A percentile compares a stretch with the other conserved stretches of the same genome.
Conservation (phyloP, 2,329 filamentous ascomycete genomes). For the Didymosphaeria variabile region DNA sequence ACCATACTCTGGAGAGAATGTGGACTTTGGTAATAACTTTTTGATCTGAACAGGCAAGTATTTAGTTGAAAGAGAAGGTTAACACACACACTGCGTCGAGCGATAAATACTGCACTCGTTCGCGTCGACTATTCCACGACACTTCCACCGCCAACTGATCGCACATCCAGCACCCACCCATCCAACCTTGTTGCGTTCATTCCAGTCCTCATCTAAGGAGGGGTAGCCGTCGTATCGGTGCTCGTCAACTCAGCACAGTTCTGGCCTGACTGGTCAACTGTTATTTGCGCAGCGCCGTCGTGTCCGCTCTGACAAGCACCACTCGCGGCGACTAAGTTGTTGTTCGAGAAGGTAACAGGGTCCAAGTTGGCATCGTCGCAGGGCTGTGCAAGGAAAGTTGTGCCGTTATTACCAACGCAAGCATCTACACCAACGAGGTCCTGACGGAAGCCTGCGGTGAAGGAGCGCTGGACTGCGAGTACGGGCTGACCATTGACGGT, state of each 20-base stretch:
- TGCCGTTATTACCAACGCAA: constrained; percentile 54
- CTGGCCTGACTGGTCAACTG: constrained; percentile 23
- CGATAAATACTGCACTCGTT: neutral
- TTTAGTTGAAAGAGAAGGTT: too few species aligned
- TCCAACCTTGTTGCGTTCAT: neutral
- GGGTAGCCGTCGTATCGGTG: constrained; percentile 8
- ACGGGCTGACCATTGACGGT: constrained; percentile 44
- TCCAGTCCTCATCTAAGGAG: neutral
- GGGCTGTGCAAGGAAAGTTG: constrained; percentile 50
- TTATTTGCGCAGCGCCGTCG: constrained; percentile 25
- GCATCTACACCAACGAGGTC: constrained; percentile 51
- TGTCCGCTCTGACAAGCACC: constrained; percentile 28
- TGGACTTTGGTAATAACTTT: too few species aligned
- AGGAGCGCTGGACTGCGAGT: constrained; percentile 51
- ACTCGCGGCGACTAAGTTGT: constrained; percentile 24
- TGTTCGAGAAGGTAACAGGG: constrained; percentile 24
- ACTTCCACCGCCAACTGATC: neutral
- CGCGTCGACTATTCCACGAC: neutral
- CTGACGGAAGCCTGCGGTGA: constrained; percentile 50
- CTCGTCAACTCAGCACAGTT: constrained; percentile 23
- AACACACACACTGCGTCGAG: neutral
- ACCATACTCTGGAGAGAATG: too few species aligned
- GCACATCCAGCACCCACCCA: neutral
- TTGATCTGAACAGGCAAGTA: too few species aligned
- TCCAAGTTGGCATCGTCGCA: constrained; percentile 33